Evolutionary conservation across 2,329 filamentous ascomycete genomes (phyloP).

Genomic region (Pyrenochaeta sp.): DNA sequence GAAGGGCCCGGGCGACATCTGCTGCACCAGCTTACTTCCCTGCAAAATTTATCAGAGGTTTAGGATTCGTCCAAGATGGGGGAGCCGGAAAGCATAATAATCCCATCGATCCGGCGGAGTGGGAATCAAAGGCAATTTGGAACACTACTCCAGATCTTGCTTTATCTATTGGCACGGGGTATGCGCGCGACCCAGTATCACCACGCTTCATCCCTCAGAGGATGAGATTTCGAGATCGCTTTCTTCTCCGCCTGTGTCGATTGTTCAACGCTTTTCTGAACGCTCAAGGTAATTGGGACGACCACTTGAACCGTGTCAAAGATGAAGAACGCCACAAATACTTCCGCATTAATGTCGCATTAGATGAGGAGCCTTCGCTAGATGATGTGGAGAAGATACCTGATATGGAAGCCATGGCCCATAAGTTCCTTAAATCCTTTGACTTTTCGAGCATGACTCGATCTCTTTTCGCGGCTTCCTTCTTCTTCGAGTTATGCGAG

Average conservation of each 20-base stretch:
- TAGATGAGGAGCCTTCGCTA: conserved; percentile 9
- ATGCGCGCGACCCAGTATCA: conserved; percentile 4
- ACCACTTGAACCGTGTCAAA: conserved; percentile 15
- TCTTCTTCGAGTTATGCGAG: conserved; percentile 19
- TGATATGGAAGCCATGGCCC: conserved; percentile 10
- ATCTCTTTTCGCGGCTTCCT: conserved; percentile 13
- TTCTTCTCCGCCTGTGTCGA: conserved; percentile 12
- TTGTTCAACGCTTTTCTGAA: conserved; percentile 20
- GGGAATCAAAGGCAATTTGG: conserved; percentile 20
- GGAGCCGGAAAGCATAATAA: conserved; percentile 18
- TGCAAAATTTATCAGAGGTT: conserved; percentile 19
- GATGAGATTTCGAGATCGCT: conserved; percentile 13
- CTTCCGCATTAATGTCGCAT: conserved; percentile 18
- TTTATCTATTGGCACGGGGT: conserved; percentile 18
- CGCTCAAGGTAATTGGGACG: conserved; percentile 12
- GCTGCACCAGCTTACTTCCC: conserved; percentile 18
- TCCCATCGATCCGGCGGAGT: conserved; percentile 13
- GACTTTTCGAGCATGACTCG: conserved; percentile 12
- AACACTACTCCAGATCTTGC: conserved; percentile 10
- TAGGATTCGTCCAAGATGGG: conserved; percentile 17
- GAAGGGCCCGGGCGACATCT: conserved; percentile 20
- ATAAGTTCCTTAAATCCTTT: conserved; percentile 11
- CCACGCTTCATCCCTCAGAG: conserved; percentile 4
- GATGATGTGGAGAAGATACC: conserved; percentile 15
- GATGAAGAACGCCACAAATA: conserved; percentile 14